Conservation (phyloP, 1,284 basidiomycete species). For the Sporisorium reilianum region DNA sequence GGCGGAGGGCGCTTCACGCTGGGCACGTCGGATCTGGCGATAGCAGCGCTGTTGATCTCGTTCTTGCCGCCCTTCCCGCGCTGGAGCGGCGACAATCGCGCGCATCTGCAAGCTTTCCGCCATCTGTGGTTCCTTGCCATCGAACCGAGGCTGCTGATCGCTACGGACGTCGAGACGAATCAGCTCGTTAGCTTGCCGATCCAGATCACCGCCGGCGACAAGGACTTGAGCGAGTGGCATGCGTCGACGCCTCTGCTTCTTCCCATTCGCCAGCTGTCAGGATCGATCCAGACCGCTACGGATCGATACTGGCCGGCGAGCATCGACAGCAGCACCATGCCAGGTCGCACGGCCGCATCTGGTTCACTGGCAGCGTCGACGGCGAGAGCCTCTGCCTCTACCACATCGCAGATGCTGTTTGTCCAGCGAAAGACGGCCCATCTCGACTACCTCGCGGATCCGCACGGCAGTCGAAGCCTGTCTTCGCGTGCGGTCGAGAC, state of each 20-base stretch:
- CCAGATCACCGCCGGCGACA: slow-evolving; percentile 8
- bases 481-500: slow-evolving; percentile 33
- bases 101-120: slow-evolving; percentile 90
- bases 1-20: slow-evolving; percentile 93
- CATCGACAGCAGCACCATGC: slow-evolving; percentile 31
- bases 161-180: slow-evolving; percentile 72
- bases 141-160: slow-evolving; percentile 90
- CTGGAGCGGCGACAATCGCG: slow-evolving; percentile 85
- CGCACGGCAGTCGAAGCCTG: slow-evolving; percentile 88
- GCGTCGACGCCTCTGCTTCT: slow-evolving; percentile 80
- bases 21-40: slow-evolving; percentile 88
- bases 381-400: neutral
- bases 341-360: neutral
- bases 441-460: slow-evolving; percentile 90
- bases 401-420: slow-evolving; percentile 46
- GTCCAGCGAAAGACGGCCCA: slow-evolving; percentile 93
- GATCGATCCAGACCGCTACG: slow-evolving; percentile 85
- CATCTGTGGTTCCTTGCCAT: slow-evolving; percentile 96
- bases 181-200: slow-evolving; percentile 56
- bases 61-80: slow-evolving; percentile 79
- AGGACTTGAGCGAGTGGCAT: neutral
- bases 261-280: slow-evolving; percentile 73
- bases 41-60: slow-evolving; percentile 87
- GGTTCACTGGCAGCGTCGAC: slow-evolving; percentile 4
- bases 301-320: slow-evolving; percentile 81